A percentile compares a stretch with the other conserved stretches of the same genome.
Conservation (phyloP, 208 protist species). For the Strigomonas galati region DNA sequence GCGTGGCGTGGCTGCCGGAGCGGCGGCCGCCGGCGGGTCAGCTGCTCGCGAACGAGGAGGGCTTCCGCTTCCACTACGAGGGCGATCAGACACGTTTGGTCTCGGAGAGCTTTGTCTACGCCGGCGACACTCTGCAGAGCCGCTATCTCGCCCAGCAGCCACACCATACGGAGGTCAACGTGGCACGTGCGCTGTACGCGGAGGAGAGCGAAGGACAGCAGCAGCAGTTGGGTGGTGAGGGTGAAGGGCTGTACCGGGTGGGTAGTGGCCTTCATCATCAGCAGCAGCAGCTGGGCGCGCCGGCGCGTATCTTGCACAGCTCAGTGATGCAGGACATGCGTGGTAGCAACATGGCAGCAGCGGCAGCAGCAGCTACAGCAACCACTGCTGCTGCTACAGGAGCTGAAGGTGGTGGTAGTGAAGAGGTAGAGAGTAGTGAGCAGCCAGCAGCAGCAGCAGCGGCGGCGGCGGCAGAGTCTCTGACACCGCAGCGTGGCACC, state of each 20-base stretch:
- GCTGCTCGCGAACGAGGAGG: slow-evolving; percentile 75
- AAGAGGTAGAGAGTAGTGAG: background rate
- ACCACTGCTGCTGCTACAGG: slow-evolving; percentile 1
- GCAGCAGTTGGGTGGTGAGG: no score
- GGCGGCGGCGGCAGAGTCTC: background rate
- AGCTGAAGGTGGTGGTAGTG: no score
- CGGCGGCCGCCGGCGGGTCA: slow-evolving; percentile 27
- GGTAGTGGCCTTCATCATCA: no score
- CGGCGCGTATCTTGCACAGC: slow-evolving; percentile 41
- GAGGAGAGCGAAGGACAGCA: no score
- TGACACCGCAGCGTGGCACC: no score
- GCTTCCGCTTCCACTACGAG: slow-evolving; percentile 61
- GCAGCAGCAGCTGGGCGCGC: slow-evolving; percentile 9
- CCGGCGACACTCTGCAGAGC: slow-evolving; percentile 61
- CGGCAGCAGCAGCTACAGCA: no score
- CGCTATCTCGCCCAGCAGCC: slow-evolving; percentile 70
- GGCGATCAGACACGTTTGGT: slow-evolving; percentile 55
- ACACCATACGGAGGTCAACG: slow-evolving; percentile 63
- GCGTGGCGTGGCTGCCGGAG: slow-evolving; percentile 73
- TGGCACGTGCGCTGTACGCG: slow-evolving; percentile 17
- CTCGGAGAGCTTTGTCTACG: slow-evolving; percentile 70
- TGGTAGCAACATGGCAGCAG: slow-evolving; percentile 1
- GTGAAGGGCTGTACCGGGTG: no score
- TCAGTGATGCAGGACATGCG: slow-evolving; percentile 41
- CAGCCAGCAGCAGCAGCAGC: background rate